Evolutionary conservation across 495 filamentous ascomycete genomes (phyloP).

Genomic region (Antarctomyces pellizariae): DNA sequence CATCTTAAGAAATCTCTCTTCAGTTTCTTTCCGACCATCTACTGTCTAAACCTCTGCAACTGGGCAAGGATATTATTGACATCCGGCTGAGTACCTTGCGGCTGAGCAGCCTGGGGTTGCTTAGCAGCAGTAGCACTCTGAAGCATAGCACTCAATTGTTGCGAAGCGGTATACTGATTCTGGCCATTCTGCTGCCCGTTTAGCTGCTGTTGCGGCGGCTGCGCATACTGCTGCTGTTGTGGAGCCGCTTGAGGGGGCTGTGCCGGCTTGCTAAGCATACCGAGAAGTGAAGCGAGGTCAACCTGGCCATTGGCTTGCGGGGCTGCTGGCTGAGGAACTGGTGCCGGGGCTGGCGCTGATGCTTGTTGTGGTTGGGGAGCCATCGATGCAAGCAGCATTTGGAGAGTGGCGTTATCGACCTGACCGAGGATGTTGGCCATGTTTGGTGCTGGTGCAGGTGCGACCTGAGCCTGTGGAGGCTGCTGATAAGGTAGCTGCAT

Average conservation of each 20-base stretch:
- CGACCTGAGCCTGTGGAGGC: slow-evolving; percentile 3
- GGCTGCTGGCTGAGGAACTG: slow-evolving; percentile 17
- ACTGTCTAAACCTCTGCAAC: slow-evolving; percentile 23
- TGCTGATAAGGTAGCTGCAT: too few species aligned
- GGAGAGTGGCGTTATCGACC: slow-evolving; percentile 47
- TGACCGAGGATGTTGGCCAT: slow-evolving; percentile 32
- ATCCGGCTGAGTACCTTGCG: too few species aligned
- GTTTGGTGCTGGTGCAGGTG: slow-evolving; percentile 21
- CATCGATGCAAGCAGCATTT: slow-evolving; percentile 44
- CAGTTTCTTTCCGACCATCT: neutral
- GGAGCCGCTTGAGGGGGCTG: slow-evolving; percentile 16
- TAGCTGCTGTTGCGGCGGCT: slow-evolving; percentile 13
- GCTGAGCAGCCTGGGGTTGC: slow-evolving; percentile 14
- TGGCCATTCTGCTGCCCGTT: slow-evolving; percentile 10
- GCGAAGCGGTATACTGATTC: slow-evolving; percentile 3
- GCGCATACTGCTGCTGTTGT: slow-evolving; percentile 12
- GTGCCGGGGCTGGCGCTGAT: slow-evolving; percentile 29
- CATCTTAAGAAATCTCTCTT: neutral
- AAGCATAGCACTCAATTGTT: slow-evolving; percentile 3
- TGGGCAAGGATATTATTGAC: slow-evolving; percentile 27
- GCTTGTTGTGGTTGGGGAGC: slow-evolving; percentile 49
- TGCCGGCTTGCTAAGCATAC: slow-evolving; percentile 16
- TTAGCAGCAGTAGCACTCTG: slow-evolving; percentile 9
- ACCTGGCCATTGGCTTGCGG: slow-evolving; percentile 18
- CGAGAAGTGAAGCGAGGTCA: slow-evolving; percentile 37